Conservation (phyloP, 2,329 filamentous ascomycete species). For the Claviceps arundinis region DNA sequence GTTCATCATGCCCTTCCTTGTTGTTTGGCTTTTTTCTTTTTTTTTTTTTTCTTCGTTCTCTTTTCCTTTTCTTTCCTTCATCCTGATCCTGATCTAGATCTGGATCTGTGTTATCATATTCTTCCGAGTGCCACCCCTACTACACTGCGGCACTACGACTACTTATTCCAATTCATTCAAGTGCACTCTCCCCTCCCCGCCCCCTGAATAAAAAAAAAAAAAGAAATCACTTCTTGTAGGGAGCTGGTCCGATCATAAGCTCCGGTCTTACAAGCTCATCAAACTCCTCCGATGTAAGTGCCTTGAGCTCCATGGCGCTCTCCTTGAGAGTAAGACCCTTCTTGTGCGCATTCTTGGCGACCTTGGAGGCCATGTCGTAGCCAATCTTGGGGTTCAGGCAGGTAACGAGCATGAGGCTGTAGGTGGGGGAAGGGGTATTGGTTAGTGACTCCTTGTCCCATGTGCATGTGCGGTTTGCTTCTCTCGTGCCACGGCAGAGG, state of each 20-base stretch:
- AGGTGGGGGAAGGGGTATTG: background rate
- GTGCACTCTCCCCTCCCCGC: too few relatives aligned
- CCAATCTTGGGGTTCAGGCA: slow-evolving; percentile 96
- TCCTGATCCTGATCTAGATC: background rate
- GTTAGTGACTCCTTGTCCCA: background rate
- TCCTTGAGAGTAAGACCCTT: slow-evolving; percentile 90
- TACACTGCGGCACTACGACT: too few relatives aligned
- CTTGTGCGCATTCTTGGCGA: slow-evolving; percentile 98
- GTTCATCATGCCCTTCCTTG: too few relatives aligned
- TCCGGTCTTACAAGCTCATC: slow-evolving; percentile 82
- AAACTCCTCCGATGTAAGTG: slow-evolving; percentile 79
- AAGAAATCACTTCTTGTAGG: slow-evolving; percentile 30
- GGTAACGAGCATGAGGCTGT: slow-evolving; percentile 90
- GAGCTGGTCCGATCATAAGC: slow-evolving; percentile 80
- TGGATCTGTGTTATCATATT: slow-evolving; percentile 18
- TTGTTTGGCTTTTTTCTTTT: background rate
- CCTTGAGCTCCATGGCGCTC: slow-evolving; percentile 85
- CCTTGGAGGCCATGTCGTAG: slow-evolving; percentile 94
- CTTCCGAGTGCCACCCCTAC: background rate
- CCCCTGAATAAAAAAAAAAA: too few relatives aligned
- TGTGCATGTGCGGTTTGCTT: background rate
- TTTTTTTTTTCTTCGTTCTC: background rate
- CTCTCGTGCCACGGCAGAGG: too few relatives aligned
- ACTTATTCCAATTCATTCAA: too few relatives aligned
- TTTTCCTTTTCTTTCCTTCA: background rate